A percentile compares a stretch with the other conserved stretches of the same genome.
These are phyloP conservation scores for Corinectria fuckeliana DNA, from an alignment of 2,329 filamentous ascomycete genomes.

Conservation along the genomic window DNA sequence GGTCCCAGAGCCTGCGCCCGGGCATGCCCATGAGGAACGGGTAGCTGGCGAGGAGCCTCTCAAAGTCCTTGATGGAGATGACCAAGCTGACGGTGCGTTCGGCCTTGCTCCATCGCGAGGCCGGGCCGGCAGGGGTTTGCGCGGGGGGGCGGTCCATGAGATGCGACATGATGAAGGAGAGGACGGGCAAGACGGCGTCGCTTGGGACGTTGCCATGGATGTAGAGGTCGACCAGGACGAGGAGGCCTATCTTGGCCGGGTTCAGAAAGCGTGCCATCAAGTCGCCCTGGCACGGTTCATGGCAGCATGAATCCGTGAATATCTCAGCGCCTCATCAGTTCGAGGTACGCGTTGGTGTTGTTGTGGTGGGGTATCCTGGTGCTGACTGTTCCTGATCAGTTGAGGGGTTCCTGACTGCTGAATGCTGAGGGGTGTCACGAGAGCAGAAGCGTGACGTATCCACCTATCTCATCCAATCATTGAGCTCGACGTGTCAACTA, in stretches of 20 bases:
- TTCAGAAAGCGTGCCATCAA: constrained; percentile 79
- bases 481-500: too few species aligned
- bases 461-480: too few species aligned
- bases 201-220: constrained; percentile 72
- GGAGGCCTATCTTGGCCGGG: constrained; percentile 84
- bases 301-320: background rate
- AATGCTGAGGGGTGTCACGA: too few species aligned
- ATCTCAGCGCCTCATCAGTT: background rate
- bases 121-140: constrained; percentile 37
- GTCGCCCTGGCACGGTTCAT: background rate
- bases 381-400: too few species aligned
- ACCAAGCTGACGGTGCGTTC: constrained; percentile 59
- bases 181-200: constrained; percentile 73
- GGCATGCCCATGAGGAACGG: constrained; percentile 65
- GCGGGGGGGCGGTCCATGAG: constrained; percentile 58
- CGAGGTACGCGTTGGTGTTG: background rate
- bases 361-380: background rate
- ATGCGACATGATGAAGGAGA: constrained; percentile 80
- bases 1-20: constrained; percentile 85
- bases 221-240: constrained; percentile 84
- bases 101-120: constrained; percentile 54
- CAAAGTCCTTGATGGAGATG: constrained; percentile 63
- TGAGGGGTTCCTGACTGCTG: too few species aligned
- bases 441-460: too few species aligned
- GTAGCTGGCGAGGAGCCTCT: constrained; percentile 61